A percentile compares a stretch with the other conserved stretches of the same genome.
phyloP scores from a whole-genome alignment of 345 rosid genomes.

The Eucalyptus pauciflora region DNA sequence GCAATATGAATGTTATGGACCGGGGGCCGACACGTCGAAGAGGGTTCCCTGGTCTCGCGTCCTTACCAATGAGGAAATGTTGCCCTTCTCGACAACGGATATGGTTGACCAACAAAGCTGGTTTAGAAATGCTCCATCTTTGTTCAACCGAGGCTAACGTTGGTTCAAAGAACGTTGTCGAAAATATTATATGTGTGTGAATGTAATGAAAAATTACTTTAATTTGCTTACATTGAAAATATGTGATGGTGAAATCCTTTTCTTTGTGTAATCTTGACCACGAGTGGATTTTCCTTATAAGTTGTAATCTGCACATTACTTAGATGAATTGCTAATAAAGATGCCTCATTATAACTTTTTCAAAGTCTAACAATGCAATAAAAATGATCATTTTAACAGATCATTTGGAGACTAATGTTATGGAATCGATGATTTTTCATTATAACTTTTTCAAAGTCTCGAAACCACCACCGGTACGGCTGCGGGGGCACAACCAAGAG shows the following conservation, averaged over 20 bases:
- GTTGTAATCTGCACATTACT: neutral
- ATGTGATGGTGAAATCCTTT: neutral
- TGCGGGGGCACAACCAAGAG: slow-evolving; percentile 23
- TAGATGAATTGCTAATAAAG: neutral
- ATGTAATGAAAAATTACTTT: too few relatives aligned
- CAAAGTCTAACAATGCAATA: too few relatives aligned
- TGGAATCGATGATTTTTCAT: neutral
- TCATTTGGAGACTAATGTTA: neutral
- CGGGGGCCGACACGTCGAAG: slow-evolving; percentile 23
- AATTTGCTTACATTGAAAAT: neutral
- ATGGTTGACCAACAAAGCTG: slow-evolving; percentile 43
- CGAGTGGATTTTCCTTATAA: neutral
- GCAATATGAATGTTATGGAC: slow-evolving; percentile 51
- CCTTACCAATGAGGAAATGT: slow-evolving; percentile 18
- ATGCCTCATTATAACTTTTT: neutral
- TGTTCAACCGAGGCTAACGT: neutral
- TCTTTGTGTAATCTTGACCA: neutral
- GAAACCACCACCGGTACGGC: slow-evolving; percentile 42
- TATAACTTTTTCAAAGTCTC: too few relatives aligned
- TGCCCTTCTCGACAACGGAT: slow-evolving; percentile 33
- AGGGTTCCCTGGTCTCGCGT: slow-evolving; percentile 46
- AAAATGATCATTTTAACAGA: too few relatives aligned
- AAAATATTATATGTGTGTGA: too few relatives aligned
- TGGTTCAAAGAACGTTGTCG: neutral
- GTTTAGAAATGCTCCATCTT: neutral